phyloP scores from a whole-genome alignment of 148 eudicot genomes.

The Rhododendron vialii region DNA sequence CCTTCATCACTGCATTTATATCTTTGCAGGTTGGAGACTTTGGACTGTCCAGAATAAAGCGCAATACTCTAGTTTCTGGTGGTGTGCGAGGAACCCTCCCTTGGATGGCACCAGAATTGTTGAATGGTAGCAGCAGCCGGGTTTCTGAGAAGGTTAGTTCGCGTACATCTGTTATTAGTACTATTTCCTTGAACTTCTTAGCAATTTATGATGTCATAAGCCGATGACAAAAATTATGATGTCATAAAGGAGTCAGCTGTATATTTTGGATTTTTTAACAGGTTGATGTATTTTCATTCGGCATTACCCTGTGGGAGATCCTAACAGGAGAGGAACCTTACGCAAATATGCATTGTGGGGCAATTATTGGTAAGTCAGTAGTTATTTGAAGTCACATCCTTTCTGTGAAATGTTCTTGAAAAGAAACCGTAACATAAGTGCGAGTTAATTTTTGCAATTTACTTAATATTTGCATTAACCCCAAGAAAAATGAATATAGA shows the following conservation, averaged over 20 bases:
- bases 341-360: conserved; percentile 93
- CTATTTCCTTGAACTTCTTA: conserved; percentile 25
- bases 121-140: conserved; percentile 80
- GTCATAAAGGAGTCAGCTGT: not conserved
- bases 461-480: not conserved
- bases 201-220: conserved; percentile 15
- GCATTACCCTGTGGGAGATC: conserved; percentile 90
- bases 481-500: not conserved
- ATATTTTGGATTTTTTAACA: conserved; percentile 33
- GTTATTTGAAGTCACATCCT: not conserved
- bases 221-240: not conserved
- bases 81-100: conserved; percentile 98
- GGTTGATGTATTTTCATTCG: conserved; percentile 98
- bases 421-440: not conserved
- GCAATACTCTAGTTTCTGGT: conserved; percentile 92
- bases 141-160: conserved; percentile 83
- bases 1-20: not conserved
- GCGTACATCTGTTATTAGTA: conserved; percentile 14
- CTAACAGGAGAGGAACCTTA: conserved; percentile 92
- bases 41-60: conserved; percentile 91
- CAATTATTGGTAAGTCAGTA: conserved; percentile 64
- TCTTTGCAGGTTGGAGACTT: conserved; percentile 85
- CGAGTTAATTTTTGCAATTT: not conserved
- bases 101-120: conserved; percentile 98
- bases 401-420: not conserved